Evolutionary conservation across 2,329 filamentous ascomycete species (phyloP).

Genomic region (Phaeophleospora eucalypticola): DNA sequence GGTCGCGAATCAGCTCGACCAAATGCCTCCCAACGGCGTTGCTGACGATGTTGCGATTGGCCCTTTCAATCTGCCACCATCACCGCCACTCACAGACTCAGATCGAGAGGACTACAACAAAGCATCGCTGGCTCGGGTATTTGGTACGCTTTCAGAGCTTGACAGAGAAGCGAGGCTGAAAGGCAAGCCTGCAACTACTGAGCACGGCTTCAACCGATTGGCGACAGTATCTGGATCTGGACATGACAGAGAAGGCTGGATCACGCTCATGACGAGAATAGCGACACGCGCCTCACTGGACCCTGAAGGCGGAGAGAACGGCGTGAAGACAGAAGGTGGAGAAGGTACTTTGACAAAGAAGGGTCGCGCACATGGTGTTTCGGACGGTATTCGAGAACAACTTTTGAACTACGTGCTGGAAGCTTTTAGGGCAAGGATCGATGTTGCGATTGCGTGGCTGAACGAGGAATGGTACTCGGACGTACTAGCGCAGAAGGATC

Average conservation of each 20-base stretch:
- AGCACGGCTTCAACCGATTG: constrained; percentile 73
- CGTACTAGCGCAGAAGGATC: constrained; percentile 50
- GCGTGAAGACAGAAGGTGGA: constrained; percentile 33
- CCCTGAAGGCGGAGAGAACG: constrained; percentile 51
- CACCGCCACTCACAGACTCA: constrained; percentile 67
- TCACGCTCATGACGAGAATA: constrained; percentile 78
- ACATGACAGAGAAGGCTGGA: constrained; percentile 84
- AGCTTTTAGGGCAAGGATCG: constrained; percentile 85
- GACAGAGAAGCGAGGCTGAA: constrained; percentile 65
- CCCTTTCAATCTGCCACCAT: constrained; percentile 74
- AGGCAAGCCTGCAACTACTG: constrained; percentile 30
- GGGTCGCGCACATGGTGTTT: constrained; percentile 46
- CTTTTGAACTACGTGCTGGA: constrained; percentile 84
- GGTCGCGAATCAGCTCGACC: constrained; percentile 71
- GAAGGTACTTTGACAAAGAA: constrained; percentile 16
- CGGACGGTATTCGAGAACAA: constrained; percentile 70
- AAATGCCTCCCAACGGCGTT: constrained; percentile 48
- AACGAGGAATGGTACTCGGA: constrained; percentile 99
- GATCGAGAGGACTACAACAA: constrained; percentile 71
- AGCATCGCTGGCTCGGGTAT: constrained; percentile 70
- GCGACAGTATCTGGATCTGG: constrained; percentile 62
- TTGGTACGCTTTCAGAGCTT: constrained; percentile 69
- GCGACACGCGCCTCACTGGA: constrained; percentile 74
- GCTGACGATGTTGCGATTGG: constrained; percentile 55
- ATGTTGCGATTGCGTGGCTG: constrained; percentile 87